Base-by-base conservation (phyloP, 352 stramenopile genomes). In the Globisporangium irregulare region DNA sequence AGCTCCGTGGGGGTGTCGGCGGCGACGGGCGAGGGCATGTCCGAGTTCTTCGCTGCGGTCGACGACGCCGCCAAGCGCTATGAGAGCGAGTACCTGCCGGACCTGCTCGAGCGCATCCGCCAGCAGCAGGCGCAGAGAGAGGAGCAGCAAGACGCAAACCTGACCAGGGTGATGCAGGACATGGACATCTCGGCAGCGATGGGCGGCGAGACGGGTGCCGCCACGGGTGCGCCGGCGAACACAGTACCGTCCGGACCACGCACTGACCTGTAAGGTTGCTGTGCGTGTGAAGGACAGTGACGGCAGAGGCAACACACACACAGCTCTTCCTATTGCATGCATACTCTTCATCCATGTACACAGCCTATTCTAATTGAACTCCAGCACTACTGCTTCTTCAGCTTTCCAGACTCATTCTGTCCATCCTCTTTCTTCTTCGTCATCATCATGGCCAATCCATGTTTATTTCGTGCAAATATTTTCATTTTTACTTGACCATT, bases 1-100 rank as follows among this genome's bases (percentile, higher is more conserved):
- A 84, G 78, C 61, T 95, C 86, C 2, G 94, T 98, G 38, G 94
- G 89, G 59, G 97, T 99, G 29, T 99, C 94, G 24, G 96, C 97
- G 0, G 92, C 93, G 4, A 99, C 97, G 18, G 98, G 97, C 8
- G 94, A 98, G 59, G 97, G 97, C 24, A 97, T 99, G 69, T 84
- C 95, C 61, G 84, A 97, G 61, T 98, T 99, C 73, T 99, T 98
- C 80, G 83, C 81, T 15, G 87, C 87, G 0, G 83, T 99, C 10
- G 73, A 97, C 68, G 74, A 96, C 32, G 91, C 93, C 46, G 86
- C 84, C 43, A 85, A 88, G 27, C 76, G 93, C 69, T 97, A 96
- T 73, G 96, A 98, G 75, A 73, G 88, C 25, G 84, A 95, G 61
- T 97, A 97, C 62, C 73, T 94, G 4, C 86, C 86, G 0, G 86